A percentile compares a stretch with the other conserved stretches of the same genome.
Evolutionary conservation across 345 rosid genomes (phyloP).

Genomic region (Chamaenerion angustifolium): DNA sequence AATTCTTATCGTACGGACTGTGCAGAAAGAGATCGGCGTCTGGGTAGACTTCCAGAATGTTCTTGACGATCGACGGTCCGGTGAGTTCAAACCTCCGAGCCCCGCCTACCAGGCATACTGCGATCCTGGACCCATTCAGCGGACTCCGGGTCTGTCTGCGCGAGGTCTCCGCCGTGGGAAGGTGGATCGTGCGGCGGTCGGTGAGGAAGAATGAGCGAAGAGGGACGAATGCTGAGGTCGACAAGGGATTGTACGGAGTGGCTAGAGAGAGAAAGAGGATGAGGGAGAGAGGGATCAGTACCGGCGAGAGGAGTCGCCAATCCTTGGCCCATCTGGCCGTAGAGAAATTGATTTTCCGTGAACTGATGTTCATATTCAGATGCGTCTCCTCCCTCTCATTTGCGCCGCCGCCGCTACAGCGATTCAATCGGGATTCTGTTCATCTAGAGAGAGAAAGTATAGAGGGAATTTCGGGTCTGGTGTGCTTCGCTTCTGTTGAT

Average conservation of each 20-base stretch:
- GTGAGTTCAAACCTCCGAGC: constrained; percentile 87
- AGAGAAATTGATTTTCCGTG: neutral
- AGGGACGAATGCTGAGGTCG: constrained; percentile 9
- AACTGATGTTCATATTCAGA: no score
- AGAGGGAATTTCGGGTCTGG: no score
- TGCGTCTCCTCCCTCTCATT: no score
- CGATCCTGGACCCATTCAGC: constrained; percentile 38
- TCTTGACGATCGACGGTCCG: constrained; percentile 73
- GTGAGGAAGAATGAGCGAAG: constrained; percentile 19
- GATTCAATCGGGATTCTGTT: no score
- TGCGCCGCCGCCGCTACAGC: no score
- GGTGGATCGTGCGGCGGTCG: constrained; percentile 1
- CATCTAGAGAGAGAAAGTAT: no score
- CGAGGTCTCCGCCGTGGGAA: constrained; percentile 1
- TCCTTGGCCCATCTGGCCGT: constrained; percentile 26
- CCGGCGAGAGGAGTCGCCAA: constrained; percentile 24
- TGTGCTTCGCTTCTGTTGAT: no score
- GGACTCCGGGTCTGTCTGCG: no score
- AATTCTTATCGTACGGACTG: constrained; percentile 50
- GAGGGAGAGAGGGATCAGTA: constrained; percentile 18
- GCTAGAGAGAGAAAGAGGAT: constrained; percentile 17
- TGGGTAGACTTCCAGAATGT: constrained; percentile 45
- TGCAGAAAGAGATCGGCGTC: constrained; percentile 84
- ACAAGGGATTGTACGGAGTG: constrained; percentile 2
- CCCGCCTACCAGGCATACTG: constrained; percentile 88